Base-by-base conservation (phyloP, 1,139 yeast species). In the Yamadazyma blattariae region DNA sequence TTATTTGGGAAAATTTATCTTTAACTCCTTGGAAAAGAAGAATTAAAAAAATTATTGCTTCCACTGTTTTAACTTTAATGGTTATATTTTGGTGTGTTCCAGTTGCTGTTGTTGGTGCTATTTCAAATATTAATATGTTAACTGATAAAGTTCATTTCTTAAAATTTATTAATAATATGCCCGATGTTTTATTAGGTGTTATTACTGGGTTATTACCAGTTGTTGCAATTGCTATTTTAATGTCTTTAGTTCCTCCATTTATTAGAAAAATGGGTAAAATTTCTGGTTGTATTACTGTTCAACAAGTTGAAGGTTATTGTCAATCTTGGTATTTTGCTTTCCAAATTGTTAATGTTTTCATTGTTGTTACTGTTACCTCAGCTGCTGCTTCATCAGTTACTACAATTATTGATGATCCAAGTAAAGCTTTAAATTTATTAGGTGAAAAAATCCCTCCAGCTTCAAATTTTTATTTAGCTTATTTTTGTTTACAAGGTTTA, bases 11-110 rank as follows among this genome's bases (percentile, higher is more conserved):
- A 40, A 92, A 90, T 56, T 65, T 72, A 47, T 60, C 71, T 33
- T 56, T 71, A 38, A 61, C 71, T n/a, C 59, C 67, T 39, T 50
- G 51, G 37, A 62, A 61, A 40, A 66, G 79, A 57, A 54, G 67
- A 37, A 47, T 60, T 16, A 71, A 75, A 50, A 58, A 56, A 35
- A 32, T 63, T 19, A 49, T 72, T 44, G 74, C 75, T 27, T 50
- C 56, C 16, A 59, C 77, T 9, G 56, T 74, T 35, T 64, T 76
- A 43, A 65, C 76, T 18, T 59, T 71, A 35, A 60, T 83, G 53
- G 77, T 88, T 43, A 74, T 90, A 37, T 83, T 89, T 57, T 92
- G 97, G 97, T 77, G 96, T 40, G 72, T 89, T 50, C 97, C 97
- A 13, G 97, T 90, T 35, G 96, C 97, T 2, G 87, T 88, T 57